Evolutionary conservation across 106 monocot species (phyloP).

Genomic region (Platanthera guangdongensis): DNA sequence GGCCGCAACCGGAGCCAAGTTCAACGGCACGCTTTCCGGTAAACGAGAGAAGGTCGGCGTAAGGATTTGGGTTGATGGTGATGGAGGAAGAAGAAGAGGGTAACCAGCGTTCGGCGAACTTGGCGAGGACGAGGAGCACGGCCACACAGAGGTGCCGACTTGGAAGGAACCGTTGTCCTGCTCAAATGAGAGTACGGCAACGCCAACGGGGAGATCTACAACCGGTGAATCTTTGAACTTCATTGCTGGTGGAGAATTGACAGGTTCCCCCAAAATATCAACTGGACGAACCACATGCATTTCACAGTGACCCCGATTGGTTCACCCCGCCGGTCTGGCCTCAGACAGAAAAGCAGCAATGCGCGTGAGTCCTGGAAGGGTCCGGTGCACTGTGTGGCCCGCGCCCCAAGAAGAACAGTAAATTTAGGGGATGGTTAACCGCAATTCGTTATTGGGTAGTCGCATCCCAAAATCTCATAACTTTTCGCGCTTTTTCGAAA

Average conservation of each 20-base stretch:
- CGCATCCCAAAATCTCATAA: too few species aligned
- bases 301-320: too few species aligned
- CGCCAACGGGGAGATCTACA: constrained; percentile 61
- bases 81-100: background rate
- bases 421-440: too few species aligned
- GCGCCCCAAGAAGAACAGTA: too few species aligned
- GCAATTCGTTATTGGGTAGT: too few species aligned
- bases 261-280: too few species aligned
- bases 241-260: constrained; percentile 21
- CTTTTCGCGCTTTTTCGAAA: too few species aligned
- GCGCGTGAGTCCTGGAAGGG: too few species aligned
- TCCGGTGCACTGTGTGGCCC: too few species aligned
- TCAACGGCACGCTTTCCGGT: constrained; percentile 68
- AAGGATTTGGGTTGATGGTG: constrained; percentile 28
- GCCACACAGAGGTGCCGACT: constrained; percentile 96
- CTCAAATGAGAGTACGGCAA: constrained; percentile 51
- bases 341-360: too few species aligned
- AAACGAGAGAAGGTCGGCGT: constrained; percentile 40
- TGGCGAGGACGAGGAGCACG: constrained; percentile 96
- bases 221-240: constrained; percentile 84
- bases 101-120: constrained; percentile 79
- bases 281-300: too few species aligned
- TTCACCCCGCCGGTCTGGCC: too few species aligned
- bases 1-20: constrained; percentile 84
- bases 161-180: constrained; percentile 88